Conservation (phyloP, 2,329 filamentous ascomycete genomes). For the Aspergillus hortae region DNA sequence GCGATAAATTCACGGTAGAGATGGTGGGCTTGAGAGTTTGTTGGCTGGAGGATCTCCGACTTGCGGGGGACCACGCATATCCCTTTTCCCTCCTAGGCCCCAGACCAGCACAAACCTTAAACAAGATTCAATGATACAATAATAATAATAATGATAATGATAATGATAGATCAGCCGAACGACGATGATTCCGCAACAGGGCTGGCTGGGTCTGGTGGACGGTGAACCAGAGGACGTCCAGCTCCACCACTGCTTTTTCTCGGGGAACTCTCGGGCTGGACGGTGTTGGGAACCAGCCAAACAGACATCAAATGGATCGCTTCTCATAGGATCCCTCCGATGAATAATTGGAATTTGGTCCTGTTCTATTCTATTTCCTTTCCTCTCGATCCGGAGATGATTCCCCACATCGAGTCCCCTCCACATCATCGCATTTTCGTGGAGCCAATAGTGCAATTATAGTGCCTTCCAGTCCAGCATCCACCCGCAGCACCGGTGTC, state of each 20-base stretch:
- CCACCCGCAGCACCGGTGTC: background rate
- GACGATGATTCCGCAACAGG: background rate
- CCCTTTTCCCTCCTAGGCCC: too few relatives aligned
- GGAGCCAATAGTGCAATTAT: too few relatives aligned
- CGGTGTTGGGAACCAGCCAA: background rate
- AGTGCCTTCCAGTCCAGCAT: too few relatives aligned
- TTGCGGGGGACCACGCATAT: too few relatives aligned
- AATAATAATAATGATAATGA: background rate
- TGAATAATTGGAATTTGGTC: background rate
- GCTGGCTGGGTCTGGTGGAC: background rate
- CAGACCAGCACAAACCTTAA: too few relatives aligned
- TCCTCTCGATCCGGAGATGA: background rate
- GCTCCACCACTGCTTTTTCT: constrained; percentile 7
- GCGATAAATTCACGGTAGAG: background rate
- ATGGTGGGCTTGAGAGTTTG: too few relatives aligned
- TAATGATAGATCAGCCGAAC: background rate
- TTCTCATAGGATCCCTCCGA: background rate
- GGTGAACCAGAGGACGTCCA: background rate
- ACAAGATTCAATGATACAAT: background rate
- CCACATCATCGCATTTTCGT: background rate
- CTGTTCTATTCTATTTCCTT: background rate
- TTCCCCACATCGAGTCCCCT: background rate
- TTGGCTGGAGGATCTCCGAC: too few relatives aligned
- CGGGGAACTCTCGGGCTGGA: constrained; percentile 7
- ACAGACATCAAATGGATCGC: background rate